These are phyloP conservation scores for Dunaliella salina DNA, from an alignment of 163 green algal species.

Conservation along the genomic window DNA sequence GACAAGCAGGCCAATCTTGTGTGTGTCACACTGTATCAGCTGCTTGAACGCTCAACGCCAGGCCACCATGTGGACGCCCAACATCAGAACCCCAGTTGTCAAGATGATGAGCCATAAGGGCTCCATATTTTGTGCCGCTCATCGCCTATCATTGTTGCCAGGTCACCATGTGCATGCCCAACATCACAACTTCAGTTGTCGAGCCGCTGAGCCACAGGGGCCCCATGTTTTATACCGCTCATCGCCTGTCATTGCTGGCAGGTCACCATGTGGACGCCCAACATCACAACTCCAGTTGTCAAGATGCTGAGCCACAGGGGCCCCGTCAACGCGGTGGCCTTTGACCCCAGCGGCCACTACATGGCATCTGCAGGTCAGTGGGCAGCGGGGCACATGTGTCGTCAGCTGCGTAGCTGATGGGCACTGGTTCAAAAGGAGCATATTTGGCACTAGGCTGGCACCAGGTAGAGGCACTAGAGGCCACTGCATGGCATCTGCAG, in stretches of 20 bases:
- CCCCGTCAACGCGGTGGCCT: conserved; percentile 67
- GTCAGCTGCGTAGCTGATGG: too few relatives aligned
- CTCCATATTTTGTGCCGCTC: conserved; percentile 39
- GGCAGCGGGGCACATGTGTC: not conserved
- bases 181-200: conserved; percentile 76
- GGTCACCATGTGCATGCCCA: conserved; percentile 94
- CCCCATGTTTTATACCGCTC: conserved; percentile 19
- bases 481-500: conserved; percentile 80
- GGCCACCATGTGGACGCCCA: conserved; percentile 94
- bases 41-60: not conserved
- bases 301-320: conserved; percentile 90
- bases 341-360: conserved; percentile 71
- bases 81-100: conserved; percentile 63
- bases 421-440: too few relatives aligned
- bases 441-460: too few relatives aligned
- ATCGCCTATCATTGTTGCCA: not conserved
- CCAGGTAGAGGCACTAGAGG: conserved; percentile 38
- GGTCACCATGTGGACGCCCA: conserved; percentile 94
- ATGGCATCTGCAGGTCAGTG: conserved; percentile 77
- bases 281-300: conserved; percentile 77
- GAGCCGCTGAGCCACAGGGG: conserved; percentile 90
- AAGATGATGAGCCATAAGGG: conserved; percentile 90
- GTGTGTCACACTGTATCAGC: too few relatives aligned
- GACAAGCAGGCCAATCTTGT: too few relatives aligned
- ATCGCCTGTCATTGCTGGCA: not conserved